phyloP scores from a whole-genome alignment of 139 green algal species.

The Chlamydomonas incerta region DNA sequence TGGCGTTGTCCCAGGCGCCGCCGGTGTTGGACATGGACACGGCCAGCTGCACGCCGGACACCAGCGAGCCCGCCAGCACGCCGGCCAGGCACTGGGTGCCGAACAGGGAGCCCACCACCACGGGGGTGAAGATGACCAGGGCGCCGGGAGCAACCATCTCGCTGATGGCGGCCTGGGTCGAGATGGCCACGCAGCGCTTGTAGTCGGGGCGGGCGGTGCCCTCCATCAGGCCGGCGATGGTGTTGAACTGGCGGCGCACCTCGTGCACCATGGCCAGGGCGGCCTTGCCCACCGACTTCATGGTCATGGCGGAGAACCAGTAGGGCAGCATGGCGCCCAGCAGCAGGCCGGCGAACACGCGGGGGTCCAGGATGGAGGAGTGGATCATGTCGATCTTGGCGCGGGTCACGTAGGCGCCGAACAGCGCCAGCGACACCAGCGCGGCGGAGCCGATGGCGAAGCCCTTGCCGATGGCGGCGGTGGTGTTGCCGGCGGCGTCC shows the following conservation, averaged over 20 bases:
- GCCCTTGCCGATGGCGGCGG: conserved; percentile 97
- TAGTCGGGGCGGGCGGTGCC: conserved; percentile 93
- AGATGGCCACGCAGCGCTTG: conserved; percentile 90
- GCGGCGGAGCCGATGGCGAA: conserved; percentile 98
- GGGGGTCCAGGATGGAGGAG: conserved; percentile 93
- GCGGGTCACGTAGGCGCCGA: conserved; percentile 94
- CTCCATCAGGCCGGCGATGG: conserved; percentile 94
- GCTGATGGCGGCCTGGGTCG: conserved; percentile 87
- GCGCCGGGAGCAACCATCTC: conserved; percentile 95
- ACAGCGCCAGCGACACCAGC: conserved; percentile 97
- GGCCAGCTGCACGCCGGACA: conserved; percentile 97
- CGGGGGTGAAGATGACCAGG: conserved; percentile 93
- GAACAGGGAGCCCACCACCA: conserved; percentile 87
- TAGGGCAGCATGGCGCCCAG: conserved; percentile 97
- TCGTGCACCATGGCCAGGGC: conserved; percentile 89
- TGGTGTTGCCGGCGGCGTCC: conserved; percentile 98
- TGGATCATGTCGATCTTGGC: conserved; percentile 84
- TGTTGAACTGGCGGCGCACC: conserved; percentile 95
- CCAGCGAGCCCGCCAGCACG: conserved; percentile 90
- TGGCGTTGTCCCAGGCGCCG: conserved; percentile 99
- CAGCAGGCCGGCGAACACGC: conserved; percentile 93
- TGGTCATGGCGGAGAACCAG: conserved; percentile 99
- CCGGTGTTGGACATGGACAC: conserved; percentile 98
- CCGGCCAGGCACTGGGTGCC: conserved; percentile 85
- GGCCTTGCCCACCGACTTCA: conserved; percentile 98